phyloP scores from a whole-genome alignment of 768 basidiomycete species.

The Hysterangium stoloniferum region DNA sequence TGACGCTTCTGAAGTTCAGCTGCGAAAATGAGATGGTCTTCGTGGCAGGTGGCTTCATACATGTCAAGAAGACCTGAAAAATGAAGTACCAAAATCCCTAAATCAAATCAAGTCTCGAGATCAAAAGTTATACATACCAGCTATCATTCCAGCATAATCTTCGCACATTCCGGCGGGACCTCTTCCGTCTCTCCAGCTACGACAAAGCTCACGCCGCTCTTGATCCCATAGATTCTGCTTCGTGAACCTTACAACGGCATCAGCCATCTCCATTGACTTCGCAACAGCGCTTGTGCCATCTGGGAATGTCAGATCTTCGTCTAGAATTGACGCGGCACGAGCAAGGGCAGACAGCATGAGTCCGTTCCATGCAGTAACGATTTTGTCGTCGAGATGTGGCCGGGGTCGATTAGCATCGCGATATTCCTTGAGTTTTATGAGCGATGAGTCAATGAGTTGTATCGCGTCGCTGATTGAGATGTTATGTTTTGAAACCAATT shows the following conservation, averaged over 20 bases:
- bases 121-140: neutral
- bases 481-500: neutral
- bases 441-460: slow-evolving; percentile 15
- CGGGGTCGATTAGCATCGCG: slow-evolving; percentile 28
- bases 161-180: slow-evolving; percentile 32
- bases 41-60: slow-evolving; percentile 30
- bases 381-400: slow-evolving; percentile 37
- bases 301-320: neutral
- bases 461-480: slow-evolving; percentile 18
- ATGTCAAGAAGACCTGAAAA: slow-evolving; percentile 25
- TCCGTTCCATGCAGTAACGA: slow-evolving; percentile 34
- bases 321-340: neutral
- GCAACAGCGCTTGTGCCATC: neutral
- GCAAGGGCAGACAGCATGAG: slow-evolving; percentile 27
- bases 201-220: slow-evolving; percentile 18
- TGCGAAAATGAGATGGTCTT: slow-evolving; percentile 26
- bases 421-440: slow-evolving; percentile 21
- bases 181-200: slow-evolving; percentile 30
- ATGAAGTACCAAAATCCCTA: slow-evolving; percentile 8
- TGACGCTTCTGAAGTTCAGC: slow-evolving; percentile 29
- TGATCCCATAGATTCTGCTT: slow-evolving; percentile 12
- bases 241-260: slow-evolving; percentile 16
- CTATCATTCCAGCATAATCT: slow-evolving; percentile 33
- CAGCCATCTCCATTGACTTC: slow-evolving; percentile 1
- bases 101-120: too few relatives aligned